phyloP scores from a whole-genome alignment of 2,329 filamentous ascomycete genomes.

The Fusarium armeniacum region DNA sequence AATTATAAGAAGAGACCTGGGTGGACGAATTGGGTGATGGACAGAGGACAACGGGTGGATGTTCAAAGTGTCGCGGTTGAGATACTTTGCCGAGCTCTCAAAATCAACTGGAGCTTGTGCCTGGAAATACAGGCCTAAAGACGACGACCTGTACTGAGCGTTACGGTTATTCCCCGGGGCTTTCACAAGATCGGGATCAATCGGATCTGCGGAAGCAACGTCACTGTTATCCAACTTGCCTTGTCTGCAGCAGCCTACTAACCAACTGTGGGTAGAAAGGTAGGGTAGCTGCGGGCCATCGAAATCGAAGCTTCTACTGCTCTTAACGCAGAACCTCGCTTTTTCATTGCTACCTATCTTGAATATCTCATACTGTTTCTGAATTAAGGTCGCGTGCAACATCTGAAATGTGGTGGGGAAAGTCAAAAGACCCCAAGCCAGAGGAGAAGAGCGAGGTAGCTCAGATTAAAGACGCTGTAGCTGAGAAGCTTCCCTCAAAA shows the following conservation, averaged over 20 bases:
- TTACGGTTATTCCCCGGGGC: conserved; percentile 52
- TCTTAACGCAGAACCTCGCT: background rate
- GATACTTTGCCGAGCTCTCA: conserved; percentile 51
- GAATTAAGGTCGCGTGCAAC: background rate
- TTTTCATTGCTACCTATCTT: conserved; percentile 3
- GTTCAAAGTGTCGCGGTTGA: conserved; percentile 46
- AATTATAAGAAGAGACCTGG: conserved; percentile 42
- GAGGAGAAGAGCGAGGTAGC: conserved; percentile 48
- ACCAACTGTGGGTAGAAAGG: conserved; percentile 26
- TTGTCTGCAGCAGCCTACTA: conserved; percentile 15
- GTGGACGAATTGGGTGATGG: conserved; percentile 50
- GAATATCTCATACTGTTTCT: conserved; percentile 2
- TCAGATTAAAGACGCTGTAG: conserved; percentile 54
- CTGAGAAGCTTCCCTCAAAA: conserved; percentile 63
- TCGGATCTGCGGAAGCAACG: conserved; percentile 47
- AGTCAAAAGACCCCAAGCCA: conserved; percentile 54
- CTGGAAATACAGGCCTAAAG: conserved; percentile 55
- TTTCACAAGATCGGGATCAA: conserved; percentile 40
- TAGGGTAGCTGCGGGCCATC: conserved; percentile 33
- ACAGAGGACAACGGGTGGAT: conserved; percentile 51
- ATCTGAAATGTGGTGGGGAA: conserved; percentile 61
- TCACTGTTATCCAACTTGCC: conserved; percentile 35
- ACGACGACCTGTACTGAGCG: background rate
- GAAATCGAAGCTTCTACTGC: conserved; percentile 39
- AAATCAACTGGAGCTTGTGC: conserved; percentile 48